These are phyloP conservation scores for Simmondsia chinensis DNA, from an alignment of 148 eudicot species.

Conservation along the genomic window DNA sequence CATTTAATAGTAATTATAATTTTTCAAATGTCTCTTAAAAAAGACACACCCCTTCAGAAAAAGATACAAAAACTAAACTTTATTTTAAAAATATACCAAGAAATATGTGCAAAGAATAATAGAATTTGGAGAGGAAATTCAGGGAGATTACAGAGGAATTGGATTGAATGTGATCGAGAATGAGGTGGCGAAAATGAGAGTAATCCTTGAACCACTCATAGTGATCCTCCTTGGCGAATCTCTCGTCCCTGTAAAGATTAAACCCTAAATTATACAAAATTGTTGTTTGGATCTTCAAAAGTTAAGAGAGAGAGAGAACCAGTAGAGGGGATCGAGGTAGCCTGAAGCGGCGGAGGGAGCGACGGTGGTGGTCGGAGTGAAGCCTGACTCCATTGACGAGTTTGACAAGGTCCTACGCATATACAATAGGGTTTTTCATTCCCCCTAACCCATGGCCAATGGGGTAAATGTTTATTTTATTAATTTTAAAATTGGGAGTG, in stretches of 20 bases:
- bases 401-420: too few relatives aligned
- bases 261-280: neutral
- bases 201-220: slow-evolving; percentile 98
- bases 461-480: too few relatives aligned
- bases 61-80: too few relatives aligned
- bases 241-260: slow-evolving; percentile 49
- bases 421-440: too few relatives aligned
- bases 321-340: slow-evolving; percentile 79
- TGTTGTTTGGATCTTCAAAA: neutral
- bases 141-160: slow-evolving; percentile 44
- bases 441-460: too few relatives aligned
- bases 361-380: slow-evolving; percentile 15
- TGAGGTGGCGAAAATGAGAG: slow-evolving; percentile 83
- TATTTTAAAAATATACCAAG: too few relatives aligned
- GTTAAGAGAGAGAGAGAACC: slow-evolving; percentile 23
- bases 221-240: slow-evolving; percentile 74
- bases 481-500: too few relatives aligned
- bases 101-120: too few relatives aligned
- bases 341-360: slow-evolving; percentile 50
- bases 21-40: too few relatives aligned
- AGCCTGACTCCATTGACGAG: slow-evolving; percentile 10
- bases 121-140: neutral
- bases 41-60: too few relatives aligned
- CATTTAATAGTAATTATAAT: too few relatives aligned
- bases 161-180: slow-evolving; percentile 50